phyloP scores from a whole-genome alignment of 2,329 filamentous ascomycete genomes.

The Alternaria consortialis region DNA sequence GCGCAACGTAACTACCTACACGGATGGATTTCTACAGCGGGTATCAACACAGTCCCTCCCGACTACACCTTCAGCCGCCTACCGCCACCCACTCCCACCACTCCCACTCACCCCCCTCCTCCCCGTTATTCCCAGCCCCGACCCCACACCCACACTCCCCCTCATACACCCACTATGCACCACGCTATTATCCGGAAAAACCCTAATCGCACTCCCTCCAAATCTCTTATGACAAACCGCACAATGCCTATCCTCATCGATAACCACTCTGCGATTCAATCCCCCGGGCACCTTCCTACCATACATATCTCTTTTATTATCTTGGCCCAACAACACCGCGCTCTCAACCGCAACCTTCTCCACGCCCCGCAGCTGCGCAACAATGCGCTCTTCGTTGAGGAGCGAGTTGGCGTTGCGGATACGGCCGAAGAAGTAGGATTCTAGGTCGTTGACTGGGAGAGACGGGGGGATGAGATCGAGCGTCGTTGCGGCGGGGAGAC shows the following conservation, averaged over 20 bases:
- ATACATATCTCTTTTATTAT: constrained; percentile 66
- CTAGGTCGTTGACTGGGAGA: constrained; percentile 79
- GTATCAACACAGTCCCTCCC: background rate
- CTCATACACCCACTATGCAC: constrained; percentile 61
- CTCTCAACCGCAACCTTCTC: constrained; percentile 81
- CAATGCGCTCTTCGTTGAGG: constrained; percentile 81
- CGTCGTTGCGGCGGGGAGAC: constrained; percentile 86
- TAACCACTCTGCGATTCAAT: constrained; percentile 74
- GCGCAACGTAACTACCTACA: background rate
- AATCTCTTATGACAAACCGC: constrained; percentile 93
- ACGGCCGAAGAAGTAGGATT: constrained; percentile 89
- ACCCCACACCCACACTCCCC: constrained; percentile 31
- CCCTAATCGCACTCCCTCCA: constrained; percentile 88
- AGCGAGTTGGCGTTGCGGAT: constrained; percentile 86
- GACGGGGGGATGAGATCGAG: constrained; percentile 84
- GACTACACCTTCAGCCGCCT: background rate
- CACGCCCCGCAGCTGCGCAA: constrained; percentile 78
- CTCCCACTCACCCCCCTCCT: constrained; percentile 23
- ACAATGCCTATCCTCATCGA: constrained; percentile 89
- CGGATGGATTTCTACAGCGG: background rate
- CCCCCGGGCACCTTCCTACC: constrained; percentile 61
- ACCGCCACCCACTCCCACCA: constrained; percentile 8
- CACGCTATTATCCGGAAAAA: constrained; percentile 74
- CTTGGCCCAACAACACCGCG: constrained; percentile 72
- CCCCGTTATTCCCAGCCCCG: constrained; percentile 54